Conservation (phyloP, 495 filamentous ascomycete species). For the Evernia prunastri region DNA sequence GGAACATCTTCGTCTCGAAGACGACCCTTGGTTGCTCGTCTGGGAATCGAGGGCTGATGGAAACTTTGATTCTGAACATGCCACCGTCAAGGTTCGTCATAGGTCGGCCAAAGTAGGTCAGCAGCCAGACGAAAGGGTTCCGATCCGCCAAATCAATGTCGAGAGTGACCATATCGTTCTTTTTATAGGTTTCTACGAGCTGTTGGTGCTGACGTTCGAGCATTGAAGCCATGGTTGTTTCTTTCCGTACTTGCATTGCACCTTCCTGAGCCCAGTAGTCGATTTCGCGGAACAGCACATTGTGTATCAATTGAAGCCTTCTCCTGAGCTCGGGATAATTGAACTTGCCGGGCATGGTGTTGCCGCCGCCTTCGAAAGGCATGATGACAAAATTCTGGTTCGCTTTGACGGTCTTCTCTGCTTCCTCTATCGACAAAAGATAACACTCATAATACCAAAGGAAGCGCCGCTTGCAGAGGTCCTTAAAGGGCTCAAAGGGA, state of each 20-base stretch:
- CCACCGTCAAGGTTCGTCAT: constrained; percentile 94
- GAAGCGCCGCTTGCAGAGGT: constrained; percentile 86
- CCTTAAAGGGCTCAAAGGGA: constrained; percentile 73
- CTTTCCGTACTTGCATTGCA: constrained; percentile 51
- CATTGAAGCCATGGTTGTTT: constrained; percentile 69
- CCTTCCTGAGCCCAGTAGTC: constrained; percentile 67
- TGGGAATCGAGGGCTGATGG: constrained; percentile 83
- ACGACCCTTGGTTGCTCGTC: constrained; percentile 83
- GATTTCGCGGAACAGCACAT: constrained; percentile 64
- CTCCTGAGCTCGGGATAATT: constrained; percentile 68
- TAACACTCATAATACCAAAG: constrained; percentile 95
- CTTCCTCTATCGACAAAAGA: constrained; percentile 59
- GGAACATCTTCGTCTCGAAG: constrained; percentile 75
- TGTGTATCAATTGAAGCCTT: constrained; percentile 59
- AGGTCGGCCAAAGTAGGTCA: constrained; percentile 83
- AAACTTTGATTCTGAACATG: constrained; percentile 72
- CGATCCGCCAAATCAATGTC: constrained; percentile 64
- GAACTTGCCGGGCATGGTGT: constrained; percentile 83
- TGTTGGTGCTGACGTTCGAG: constrained; percentile 80
- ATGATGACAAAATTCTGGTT: constrained; percentile 61
- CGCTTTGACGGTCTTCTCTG: constrained; percentile 46
- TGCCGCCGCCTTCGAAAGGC: constrained; percentile 76
- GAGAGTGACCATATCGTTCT: constrained; percentile 59
- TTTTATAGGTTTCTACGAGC: constrained; percentile 65
- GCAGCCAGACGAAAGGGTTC: constrained; percentile 48